A percentile compares a stretch with the other conserved stretches of the same genome.
phyloP scores from a whole-genome alignment of 768 basidiomycete genomes.

The Trametes sanguinea region DNA sequence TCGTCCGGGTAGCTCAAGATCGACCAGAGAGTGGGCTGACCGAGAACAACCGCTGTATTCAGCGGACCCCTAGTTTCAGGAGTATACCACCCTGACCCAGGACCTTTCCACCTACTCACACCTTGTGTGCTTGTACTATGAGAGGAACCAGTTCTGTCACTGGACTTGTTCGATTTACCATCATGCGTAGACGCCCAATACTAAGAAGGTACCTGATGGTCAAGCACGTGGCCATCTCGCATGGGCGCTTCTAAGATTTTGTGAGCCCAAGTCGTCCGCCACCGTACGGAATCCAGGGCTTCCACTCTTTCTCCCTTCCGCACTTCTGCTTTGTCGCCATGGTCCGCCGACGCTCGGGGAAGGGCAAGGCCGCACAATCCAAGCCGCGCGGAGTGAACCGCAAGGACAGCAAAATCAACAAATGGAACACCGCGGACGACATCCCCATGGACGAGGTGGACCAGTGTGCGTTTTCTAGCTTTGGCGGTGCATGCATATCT shows the following conservation, averaged over 20 bases:
- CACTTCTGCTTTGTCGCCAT: conserved; percentile 31
- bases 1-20: no score
- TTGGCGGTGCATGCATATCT: background rate
- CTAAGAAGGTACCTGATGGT: background rate
- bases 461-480: conserved; percentile 55
- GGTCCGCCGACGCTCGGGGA: conserved; percentile 46
- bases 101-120: no score
- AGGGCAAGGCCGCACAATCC: conserved; percentile 35
- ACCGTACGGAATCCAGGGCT: background rate
- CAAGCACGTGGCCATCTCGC: conserved; percentile 2
- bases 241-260: conserved; percentile 10
- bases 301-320: background rate
- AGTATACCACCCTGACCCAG: no score
- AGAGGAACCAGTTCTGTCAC: no score
- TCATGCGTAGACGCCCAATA: no score
- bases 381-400: conserved; percentile 54
- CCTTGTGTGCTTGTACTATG: no score
- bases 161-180: no score
- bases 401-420: conserved; percentile 53
- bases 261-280: background rate
- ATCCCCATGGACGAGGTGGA: conserved; percentile 80
- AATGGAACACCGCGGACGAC: conserved; percentile 69
- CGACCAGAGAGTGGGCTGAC: no score
- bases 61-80: no score
- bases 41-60: no score